Conservation (phyloP, 208 protist species). For the Crithidia thermophila region DNA sequence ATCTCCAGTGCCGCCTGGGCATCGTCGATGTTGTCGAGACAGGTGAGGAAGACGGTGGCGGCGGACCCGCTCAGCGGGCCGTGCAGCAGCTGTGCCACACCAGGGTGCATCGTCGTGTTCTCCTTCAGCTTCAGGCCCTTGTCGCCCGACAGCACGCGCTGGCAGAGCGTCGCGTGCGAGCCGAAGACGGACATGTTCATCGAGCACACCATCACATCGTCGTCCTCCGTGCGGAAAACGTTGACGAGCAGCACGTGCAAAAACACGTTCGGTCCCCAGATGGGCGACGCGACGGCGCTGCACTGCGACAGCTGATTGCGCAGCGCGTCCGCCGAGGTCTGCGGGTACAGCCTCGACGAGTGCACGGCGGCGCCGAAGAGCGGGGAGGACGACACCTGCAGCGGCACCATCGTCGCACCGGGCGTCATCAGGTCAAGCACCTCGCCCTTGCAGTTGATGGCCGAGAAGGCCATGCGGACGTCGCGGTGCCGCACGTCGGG, state of each 20-base stretch:
- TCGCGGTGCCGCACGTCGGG: conserved; percentile 5
- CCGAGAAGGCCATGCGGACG: conserved; percentile 32
- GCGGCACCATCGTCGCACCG: conserved; percentile 6
- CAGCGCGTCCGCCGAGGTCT: conserved; percentile 27
- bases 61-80: conserved; percentile 15
- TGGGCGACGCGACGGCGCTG: conserved; percentile 3
- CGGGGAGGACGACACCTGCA: conserved; percentile 36
- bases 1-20: conserved; percentile 14
- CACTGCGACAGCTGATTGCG: conserved; percentile 16
- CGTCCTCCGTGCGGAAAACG: conserved; percentile 14
- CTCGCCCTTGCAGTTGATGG: conserved; percentile 19
- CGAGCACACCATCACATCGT: conserved; percentile 38
- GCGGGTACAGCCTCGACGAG: conserved; percentile 4
- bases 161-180: conserved; percentile 28
- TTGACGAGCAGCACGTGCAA: conserved; percentile 40
- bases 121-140: not conserved
- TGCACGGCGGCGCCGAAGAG: conserved; percentile 41
- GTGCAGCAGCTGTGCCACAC: conserved; percentile 24
- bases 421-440: conserved; percentile 37
- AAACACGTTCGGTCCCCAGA: conserved; percentile 20
- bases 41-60: conserved; percentile 31
- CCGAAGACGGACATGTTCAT: conserved; percentile 39
- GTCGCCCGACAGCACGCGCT: conserved; percentile 13
- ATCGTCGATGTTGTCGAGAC: conserved; percentile 28
- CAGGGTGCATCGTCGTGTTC: not conserved